Conservation (phyloP, 148 eudicot genomes). For the Fallopia convolvulus region DNA sequence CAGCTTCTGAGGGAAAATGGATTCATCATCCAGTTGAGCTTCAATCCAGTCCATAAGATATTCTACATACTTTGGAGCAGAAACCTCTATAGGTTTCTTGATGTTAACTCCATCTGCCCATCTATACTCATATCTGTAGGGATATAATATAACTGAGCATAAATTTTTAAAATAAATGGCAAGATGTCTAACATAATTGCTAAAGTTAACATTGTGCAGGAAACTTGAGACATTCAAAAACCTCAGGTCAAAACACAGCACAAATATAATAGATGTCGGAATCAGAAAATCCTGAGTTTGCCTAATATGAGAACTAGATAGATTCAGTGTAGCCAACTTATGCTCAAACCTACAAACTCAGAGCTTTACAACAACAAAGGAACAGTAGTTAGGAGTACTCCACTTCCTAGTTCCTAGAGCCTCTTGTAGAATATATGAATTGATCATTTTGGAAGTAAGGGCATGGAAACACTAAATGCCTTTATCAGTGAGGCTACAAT, state of each 20-base stretch:
- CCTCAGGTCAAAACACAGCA: background rate
- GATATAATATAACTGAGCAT: background rate
- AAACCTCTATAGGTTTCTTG: slow-evolving; percentile 40
- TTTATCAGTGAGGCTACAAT: background rate
- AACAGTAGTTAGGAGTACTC: background rate
- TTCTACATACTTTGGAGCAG: slow-evolving; percentile 42
- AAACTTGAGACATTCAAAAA: background rate
- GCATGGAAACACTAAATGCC: background rate
- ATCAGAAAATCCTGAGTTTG: background rate
- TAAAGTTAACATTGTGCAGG: background rate
- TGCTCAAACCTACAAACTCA: background rate
- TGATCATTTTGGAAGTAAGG: background rate
- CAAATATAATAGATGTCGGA: background rate
- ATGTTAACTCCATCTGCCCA: slow-evolving; percentile 44
- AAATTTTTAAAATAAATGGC: background rate
- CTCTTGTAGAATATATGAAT: background rate
- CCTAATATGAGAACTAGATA: background rate
- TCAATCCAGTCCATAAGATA: slow-evolving; percentile 43
- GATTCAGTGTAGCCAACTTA: background rate
- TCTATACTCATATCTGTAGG: slow-evolving; percentile 32
- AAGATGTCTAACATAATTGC: background rate
- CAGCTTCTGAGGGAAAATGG: slow-evolving; percentile 31
- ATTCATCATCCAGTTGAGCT: slow-evolving; percentile 36
- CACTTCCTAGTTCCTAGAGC: background rate
- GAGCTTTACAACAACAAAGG: background rate